Conservation (phyloP, 108 stramenopile species). For the Skeletonema costatum region DNA sequence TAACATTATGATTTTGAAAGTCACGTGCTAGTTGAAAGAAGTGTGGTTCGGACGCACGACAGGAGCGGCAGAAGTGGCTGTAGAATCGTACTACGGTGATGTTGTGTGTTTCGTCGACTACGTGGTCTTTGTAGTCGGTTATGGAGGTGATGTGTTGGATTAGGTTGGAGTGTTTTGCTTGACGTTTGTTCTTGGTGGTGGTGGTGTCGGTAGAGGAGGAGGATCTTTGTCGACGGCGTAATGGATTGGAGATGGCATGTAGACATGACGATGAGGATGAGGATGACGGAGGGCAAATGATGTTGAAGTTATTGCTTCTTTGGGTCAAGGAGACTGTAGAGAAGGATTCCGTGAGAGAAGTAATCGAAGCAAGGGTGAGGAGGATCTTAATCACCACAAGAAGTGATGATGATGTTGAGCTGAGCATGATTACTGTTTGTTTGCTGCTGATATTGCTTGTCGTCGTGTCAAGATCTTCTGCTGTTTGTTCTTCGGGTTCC, state of each 20-base stretch:
- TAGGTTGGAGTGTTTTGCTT: not conserved
- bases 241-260: not conserved
- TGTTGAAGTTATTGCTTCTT: not conserved
- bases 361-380: not conserved
- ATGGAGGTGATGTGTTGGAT: conserved; percentile 11
- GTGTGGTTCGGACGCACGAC: conserved; percentile 20
- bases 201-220: not conserved
- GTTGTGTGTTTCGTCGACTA: not conserved
- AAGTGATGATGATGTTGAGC: not conserved
- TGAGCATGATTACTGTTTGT: not conserved
- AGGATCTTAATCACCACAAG: not conserved
- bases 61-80: conserved; percentile 5
- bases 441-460: not conserved
- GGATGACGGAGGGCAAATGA: too few relatives aligned
- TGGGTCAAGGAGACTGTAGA: not conserved
- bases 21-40: conserved; percentile 8
- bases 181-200: not conserved
- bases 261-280: not conserved
- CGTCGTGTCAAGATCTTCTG: not conserved
- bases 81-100: conserved; percentile 29
- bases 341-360: not conserved
- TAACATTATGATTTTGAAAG: conserved; percentile 25
- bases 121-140: conserved; percentile 8
- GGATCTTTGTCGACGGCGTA: not conserved
- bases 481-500: not conserved